Percentiles rank a stretch among this genome's conserved stretches.
Evolutionary conservation across 2,329 filamentous ascomycete genomes (phyloP).

Genomic region (Sarocladiaceae sp.): DNA sequence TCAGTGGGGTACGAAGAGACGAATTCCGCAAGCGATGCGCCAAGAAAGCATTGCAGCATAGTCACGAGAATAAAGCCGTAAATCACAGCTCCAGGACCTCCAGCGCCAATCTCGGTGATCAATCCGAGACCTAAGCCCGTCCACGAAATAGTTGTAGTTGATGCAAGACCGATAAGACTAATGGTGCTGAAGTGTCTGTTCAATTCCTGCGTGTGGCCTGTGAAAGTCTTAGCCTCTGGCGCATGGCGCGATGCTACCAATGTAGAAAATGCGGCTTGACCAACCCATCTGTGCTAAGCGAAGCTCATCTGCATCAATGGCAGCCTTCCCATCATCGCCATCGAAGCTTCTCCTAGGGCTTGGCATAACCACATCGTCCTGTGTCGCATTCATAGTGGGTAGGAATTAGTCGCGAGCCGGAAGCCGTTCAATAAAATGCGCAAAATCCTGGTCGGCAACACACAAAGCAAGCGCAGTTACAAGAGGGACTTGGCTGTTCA

Average conservation of each 20-base stretch:
- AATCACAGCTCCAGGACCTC: constrained; percentile 41
- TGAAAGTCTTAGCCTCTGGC: too few relatives aligned
- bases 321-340: not conserved
- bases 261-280: not conserved
- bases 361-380: not conserved
- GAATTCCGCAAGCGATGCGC: constrained; percentile 39
- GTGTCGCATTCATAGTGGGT: not conserved
- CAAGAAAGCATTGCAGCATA: constrained; percentile 38
- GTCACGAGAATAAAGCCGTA: constrained; percentile 44
- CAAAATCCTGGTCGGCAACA: too few relatives aligned
- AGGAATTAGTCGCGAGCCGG: too few relatives aligned
- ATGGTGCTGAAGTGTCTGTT: constrained; percentile 40
- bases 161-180: constrained; percentile 41
- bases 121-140: constrained; percentile 38
- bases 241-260: too few relatives aligned
- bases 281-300: constrained; percentile 15
- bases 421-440: not conserved
- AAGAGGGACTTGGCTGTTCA: too few relatives aligned
- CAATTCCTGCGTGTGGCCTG: constrained; percentile 41
- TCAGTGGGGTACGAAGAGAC: constrained; percentile 41
- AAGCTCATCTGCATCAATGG: constrained; percentile 1
- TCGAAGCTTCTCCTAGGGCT: not conserved
- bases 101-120: constrained; percentile 40
- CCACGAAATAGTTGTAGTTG: constrained; percentile 44
- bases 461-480: too few relatives aligned